Base-by-base conservation (phyloP, 164 flowering plant genomes). In the Aristolochia fimbriata region DNA sequence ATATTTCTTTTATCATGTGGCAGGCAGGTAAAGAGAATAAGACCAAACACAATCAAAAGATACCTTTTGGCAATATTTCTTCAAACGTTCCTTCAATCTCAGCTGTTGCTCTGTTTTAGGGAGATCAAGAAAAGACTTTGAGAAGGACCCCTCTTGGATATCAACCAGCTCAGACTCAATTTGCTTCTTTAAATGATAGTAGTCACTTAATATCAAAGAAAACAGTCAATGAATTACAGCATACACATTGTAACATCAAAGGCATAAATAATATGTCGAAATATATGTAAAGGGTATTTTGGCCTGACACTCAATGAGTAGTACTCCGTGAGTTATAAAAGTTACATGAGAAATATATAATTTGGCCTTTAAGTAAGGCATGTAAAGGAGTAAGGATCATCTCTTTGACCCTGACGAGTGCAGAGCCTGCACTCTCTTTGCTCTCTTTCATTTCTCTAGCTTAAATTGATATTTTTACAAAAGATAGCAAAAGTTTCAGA, bases 31-130 rank as follows among this genome's bases (percentile, higher is more conserved):
- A 43, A 25, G 57, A 59, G 52, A 7, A 47, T 21, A n/a, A 22
- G 19, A 45, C 12, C 11, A 25, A 4, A 66, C 22, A 58, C 14
- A 17, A 55, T 13, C 19, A 65, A 19, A 31, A 45, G 49, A 16
- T 71, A 91, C 99, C 96, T 91, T 94, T 68, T 94, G 99, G 68
- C 91, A 88, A 64, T 94, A 94, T 74, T 91, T 94, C 74, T 87
- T 89, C 20, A 94, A 73, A 22, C 99, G 96, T 27, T 94, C 99
- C 69, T 85, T 94, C 22, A 94, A 87, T 66, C 74, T 88, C 25
- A 66, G 60, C 66, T 88, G 96, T 62, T 91, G 99, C 49, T 94
- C 97, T 24, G 65, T 51, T 75, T 85, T 91, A 22, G 96, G 87
- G 19, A 94, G 82, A 52, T 91, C 96, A 64, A 87, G 79, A 71